These are phyloP conservation scores for Pythium diclinum DNA, from an alignment of 352 stramenopile species.

Conservation along the genomic window DNA sequence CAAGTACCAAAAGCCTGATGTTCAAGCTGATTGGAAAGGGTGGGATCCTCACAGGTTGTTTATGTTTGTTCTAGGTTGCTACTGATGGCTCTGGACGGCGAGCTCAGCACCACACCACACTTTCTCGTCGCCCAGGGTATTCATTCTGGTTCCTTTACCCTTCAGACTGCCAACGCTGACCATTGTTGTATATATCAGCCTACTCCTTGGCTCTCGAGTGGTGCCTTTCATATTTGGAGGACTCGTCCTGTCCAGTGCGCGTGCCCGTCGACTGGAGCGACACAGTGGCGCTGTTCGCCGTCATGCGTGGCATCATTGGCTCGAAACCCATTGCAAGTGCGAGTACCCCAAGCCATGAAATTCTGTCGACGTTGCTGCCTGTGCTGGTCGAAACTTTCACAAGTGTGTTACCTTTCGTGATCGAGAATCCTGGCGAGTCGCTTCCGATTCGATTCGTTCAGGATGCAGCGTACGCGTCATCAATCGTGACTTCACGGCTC, in stretches of 20 bases:
- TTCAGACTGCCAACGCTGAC: background rate
- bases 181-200: slow-evolving; percentile 23
- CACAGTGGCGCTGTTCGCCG: slow-evolving; percentile 28
- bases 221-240: slow-evolving; percentile 44
- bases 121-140: slow-evolving; percentile 13
- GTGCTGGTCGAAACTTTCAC: slow-evolving; percentile 48
- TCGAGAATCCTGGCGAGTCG: slow-evolving; percentile 34
- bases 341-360: slow-evolving; percentile 10
- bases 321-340: slow-evolving; percentile 32
- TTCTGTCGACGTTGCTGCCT: slow-evolving; percentile 23
- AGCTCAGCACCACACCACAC: background rate
- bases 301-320: slow-evolving; percentile 44
- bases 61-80: slow-evolving; percentile 8
- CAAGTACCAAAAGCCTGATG: slow-evolving; percentile 14
- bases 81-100: slow-evolving; percentile 10
- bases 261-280: slow-evolving; percentile 49
- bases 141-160: background rate
- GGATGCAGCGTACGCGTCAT: slow-evolving; percentile 22
- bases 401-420: slow-evolving; percentile 37
- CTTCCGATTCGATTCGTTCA: slow-evolving; percentile 52
- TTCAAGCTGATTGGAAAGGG: too few relatives aligned
- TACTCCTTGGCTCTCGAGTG: slow-evolving; percentile 47
- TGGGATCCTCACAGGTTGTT: background rate
- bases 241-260: slow-evolving; percentile 39
- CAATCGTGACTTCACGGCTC: slow-evolving; percentile 31